Evolutionary conservation across 2,329 filamentous ascomycete species (phyloP).

Genomic region (Zasmidium citrigriseum): DNA sequence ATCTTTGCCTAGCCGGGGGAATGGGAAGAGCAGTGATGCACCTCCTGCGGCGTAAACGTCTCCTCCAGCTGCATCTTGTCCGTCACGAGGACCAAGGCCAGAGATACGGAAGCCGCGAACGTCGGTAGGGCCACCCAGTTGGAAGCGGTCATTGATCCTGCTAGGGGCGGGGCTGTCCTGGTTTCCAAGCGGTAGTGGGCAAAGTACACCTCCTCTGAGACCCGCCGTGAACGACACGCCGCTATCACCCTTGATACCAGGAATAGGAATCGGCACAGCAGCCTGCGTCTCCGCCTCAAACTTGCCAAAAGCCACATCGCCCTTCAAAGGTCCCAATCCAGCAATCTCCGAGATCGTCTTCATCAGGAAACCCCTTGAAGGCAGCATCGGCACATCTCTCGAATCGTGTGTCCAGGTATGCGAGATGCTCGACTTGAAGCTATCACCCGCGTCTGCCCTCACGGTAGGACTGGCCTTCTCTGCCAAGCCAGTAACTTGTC

Average conservation of each 20-base stretch:
- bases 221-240: constrained; percentile 83
- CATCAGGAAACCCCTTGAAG: constrained; percentile 70
- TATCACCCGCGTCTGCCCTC: constrained; percentile 83
- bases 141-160: constrained; percentile 90
- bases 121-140: constrained; percentile 90
- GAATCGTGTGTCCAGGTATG: constrained; percentile 80
- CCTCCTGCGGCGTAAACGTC: constrained; percentile 90
- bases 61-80: constrained; percentile 81
- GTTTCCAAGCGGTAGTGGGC: constrained; percentile 70
- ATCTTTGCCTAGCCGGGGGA: constrained; percentile 78
- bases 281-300: constrained; percentile 80
- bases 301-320: constrained; percentile 93
- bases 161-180: constrained; percentile 63
- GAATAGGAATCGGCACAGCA: constrained; percentile 72
- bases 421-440: constrained; percentile 81
- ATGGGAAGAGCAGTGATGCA: constrained; percentile 79
- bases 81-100: constrained; percentile 86
- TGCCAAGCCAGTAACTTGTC: constrained; percentile 80
- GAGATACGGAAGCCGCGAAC: constrained; percentile 90
- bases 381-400: constrained; percentile 82
- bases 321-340: constrained; percentile 63
- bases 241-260: constrained; percentile 66
- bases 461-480: constrained; percentile 77
- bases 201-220: constrained; percentile 78
- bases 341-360: constrained; percentile 23